Evolutionary conservation across 179 eudicot genomes (phyloP).

Genomic region (Patellifolia procumbens): DNA sequence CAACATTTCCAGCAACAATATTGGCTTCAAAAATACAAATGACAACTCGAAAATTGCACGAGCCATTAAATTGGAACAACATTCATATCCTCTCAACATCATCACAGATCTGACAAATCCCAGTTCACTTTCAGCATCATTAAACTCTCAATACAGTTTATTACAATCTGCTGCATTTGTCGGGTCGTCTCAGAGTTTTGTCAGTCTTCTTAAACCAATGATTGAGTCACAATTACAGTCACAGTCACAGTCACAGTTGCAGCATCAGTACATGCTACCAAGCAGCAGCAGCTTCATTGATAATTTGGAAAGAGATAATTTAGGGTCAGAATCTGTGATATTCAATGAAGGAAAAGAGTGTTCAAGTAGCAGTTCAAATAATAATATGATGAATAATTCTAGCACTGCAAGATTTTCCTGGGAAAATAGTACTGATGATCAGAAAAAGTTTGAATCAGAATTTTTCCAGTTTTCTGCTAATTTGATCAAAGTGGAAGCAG

Average conservation of each 20-base stretch:
- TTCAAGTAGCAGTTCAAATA: conserved; percentile 50
- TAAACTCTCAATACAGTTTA: conserved; percentile 19
- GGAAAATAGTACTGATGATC: conserved; percentile 21
- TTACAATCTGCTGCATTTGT: conserved; percentile 9
- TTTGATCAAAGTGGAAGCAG: conserved; percentile 44
- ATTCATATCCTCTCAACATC: conserved; percentile 10
- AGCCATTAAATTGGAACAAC: conserved; percentile 21
- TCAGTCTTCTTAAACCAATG: conserved; percentile 1
- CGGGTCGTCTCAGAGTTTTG: conserved; percentile 15
- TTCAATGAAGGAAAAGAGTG: conserved; percentile 55
- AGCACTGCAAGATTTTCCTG: conserved; percentile 40
- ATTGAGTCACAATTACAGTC: not conserved
- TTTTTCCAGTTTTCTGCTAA: conserved; percentile 26
- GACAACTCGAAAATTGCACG: not conserved
- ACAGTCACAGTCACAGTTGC: not conserved
- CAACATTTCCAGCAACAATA: not conserved
- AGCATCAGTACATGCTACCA: not conserved
- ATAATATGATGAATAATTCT: conserved; percentile 24
- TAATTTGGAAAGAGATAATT: conserved; percentile 10
- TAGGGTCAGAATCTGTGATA: conserved; percentile 33
- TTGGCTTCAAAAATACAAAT: not conserved
- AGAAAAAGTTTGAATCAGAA: conserved; percentile 32
- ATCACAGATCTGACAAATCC: conserved; percentile 2
- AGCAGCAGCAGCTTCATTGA: not conserved
- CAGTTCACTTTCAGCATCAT: conserved; percentile 21